Base-by-base conservation (phyloP, 176 grass and related monocot genomes). In the Canna indica region DNA sequence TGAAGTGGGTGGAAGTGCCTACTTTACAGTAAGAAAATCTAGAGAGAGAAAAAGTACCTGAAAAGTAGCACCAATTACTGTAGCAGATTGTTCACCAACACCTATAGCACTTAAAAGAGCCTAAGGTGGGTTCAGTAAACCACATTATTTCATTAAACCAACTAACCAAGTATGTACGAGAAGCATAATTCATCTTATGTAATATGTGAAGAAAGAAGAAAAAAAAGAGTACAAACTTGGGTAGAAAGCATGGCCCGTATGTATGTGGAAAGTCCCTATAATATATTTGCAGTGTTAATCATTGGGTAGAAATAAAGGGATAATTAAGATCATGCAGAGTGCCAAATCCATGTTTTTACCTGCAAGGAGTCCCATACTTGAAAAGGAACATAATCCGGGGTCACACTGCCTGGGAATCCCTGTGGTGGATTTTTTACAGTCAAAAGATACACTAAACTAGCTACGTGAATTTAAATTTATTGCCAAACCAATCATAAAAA, bases 1-100 rank as follows among this genome's bases (percentile, higher is more conserved):
- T 18, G 47, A 74, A 39, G 56, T 30, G 36, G 12, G 46, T 16
- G 8, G 38, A 74, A 26, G 22, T 61, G 17, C 17, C 58, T 31
- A 61, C 11, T 61, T 17, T 8, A 24, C 11, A 62, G n/a, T n/a
- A n/a, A 62, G 12, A 36, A 20, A 60, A 61, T 24, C 7, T 3
- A 35, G 25, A 31, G n/a, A 20, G 22, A 59, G 8, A 38, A 53
- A 64, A 25, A 66, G 24, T 66, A 97, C 94, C 86, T 97, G 94
- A 78, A 97, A 97, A 53, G 93, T 92, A 74, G 94, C 88, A 85
- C 94, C 94, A 47, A 97, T 97, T 44, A 97, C 86, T 12, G 94
- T 97, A 28, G 88, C 94, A 62, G 88, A 87, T 73, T 91, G 86
- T 75, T 92, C 89, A 0, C 86, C 94, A 24, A 92, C 94, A 41